A percentile compares a stretch with the other conserved stretches of the same genome.
phyloP scores from a whole-genome alignment of 257 asterid species.

The Cruciata laevipes region DNA sequence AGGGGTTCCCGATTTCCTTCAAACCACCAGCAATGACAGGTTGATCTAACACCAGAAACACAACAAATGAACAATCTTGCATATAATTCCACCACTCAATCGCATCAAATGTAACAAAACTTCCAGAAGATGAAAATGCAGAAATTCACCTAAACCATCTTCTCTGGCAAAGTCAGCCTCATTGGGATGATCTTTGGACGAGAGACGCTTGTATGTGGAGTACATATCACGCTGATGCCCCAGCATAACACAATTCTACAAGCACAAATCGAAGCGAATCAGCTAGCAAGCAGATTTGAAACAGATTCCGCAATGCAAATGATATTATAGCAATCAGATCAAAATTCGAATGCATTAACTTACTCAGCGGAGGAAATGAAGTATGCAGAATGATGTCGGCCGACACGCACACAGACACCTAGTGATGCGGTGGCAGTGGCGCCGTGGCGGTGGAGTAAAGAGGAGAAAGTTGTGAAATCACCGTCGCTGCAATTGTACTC shows the following conservation, averaged over 20 bases:
- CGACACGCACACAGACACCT: not conserved
- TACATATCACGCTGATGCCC: conserved; percentile 41
- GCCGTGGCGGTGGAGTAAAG: not conserved
- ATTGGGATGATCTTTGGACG: conserved; percentile 46
- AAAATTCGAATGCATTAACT: not conserved
- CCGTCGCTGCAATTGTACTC: not conserved
- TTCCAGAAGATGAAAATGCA: not conserved
- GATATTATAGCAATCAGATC: not conserved
- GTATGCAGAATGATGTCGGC: not conserved
- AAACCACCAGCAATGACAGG: conserved; percentile 22
- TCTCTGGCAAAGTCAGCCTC: conserved; percentile 32
- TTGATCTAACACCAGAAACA: conserved; percentile 26
- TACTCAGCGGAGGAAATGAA: not conserved
- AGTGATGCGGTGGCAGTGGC: not conserved
- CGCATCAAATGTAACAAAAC: too few relatives aligned
- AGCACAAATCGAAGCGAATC: conserved; percentile 1
- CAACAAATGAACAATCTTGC: not conserved
- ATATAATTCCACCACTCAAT: not conserved
- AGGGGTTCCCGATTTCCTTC: conserved; percentile 59
- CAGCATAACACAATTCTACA: conserved; percentile 35
- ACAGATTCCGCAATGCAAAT: not conserved
- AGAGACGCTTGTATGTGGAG: conserved; percentile 60
- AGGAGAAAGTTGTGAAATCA: not conserved
- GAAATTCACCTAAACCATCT: conserved; percentile 32
- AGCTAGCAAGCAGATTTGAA: not conserved